phyloP scores from a whole-genome alignment of 306 rosid species.

The Oxytropis ochrocephala region DNA sequence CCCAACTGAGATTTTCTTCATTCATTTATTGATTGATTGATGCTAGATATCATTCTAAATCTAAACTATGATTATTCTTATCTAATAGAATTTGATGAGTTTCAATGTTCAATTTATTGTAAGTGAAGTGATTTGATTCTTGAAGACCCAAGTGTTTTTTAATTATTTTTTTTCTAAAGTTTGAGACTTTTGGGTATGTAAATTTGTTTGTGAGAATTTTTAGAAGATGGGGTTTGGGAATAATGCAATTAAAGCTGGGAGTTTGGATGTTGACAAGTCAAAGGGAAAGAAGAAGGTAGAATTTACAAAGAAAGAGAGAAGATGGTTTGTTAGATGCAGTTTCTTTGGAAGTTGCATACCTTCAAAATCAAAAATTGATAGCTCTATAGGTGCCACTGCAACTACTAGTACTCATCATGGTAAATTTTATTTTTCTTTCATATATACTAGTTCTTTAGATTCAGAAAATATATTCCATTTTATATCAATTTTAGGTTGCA shows the following conservation, averaged over 20 bases:
- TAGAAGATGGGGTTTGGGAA: constrained; percentile 63
- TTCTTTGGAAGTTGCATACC: constrained; percentile 62
- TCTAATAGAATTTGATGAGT: background rate
- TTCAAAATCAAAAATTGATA: constrained; percentile 83
- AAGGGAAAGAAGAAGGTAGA: constrained; percentile 40
- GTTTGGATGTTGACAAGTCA: constrained; percentile 59
- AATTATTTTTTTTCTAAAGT: background rate
- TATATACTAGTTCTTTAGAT: background rate
- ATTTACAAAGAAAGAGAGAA: constrained; percentile 42
- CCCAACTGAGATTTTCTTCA: background rate
- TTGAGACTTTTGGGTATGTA: constrained; percentile 26
- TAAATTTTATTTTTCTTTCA: constrained; percentile 27
- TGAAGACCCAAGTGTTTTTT: background rate
- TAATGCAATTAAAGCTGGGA: constrained; percentile 55
- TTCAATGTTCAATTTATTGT: constrained; percentile 19
- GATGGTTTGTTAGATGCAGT: constrained; percentile 59
- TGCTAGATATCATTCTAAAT: background rate
- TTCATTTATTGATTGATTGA: background rate
- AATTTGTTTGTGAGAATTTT: constrained; percentile 16
- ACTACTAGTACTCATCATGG: constrained; percentile 41
- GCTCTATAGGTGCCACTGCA: constrained; percentile 49
- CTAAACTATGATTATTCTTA: background rate
- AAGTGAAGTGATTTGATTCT: background rate
- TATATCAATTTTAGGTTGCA: constrained; percentile 2
- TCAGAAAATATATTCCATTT: constrained; percentile 11